Conservation (phyloP, 164 flowering plant species). For the Chimonanthus salicifolius region DNA sequence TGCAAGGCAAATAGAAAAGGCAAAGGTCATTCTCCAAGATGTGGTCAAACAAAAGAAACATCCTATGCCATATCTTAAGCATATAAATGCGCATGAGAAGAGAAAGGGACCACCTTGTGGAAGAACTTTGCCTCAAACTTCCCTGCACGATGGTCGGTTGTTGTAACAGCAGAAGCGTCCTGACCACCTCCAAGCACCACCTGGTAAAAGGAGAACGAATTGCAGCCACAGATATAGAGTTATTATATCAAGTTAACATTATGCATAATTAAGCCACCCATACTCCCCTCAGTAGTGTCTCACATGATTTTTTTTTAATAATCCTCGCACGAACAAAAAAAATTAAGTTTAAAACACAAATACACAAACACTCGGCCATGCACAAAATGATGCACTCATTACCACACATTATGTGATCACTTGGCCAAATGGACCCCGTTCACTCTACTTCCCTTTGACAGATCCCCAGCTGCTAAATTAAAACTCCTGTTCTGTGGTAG, state of each 20-base stretch:
- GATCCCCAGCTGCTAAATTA: too few species aligned
- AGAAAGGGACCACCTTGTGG: slow-evolving; percentile 54
- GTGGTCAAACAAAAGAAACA: background rate
- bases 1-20: slow-evolving; percentile 15
- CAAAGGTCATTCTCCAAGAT: background rate
- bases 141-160: slow-evolving; percentile 96
- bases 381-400: too few species aligned
- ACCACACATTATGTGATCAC: too few species aligned
- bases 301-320: too few species aligned
- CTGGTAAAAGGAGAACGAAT: slow-evolving; percentile 21
- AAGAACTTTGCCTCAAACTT: slow-evolving; percentile 93
- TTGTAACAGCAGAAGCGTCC: slow-evolving; percentile 85
- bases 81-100: background rate
- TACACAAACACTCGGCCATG: too few species aligned
- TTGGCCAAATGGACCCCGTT: too few species aligned
- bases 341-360: too few species aligned
- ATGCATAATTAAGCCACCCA: too few species aligned
- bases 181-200: slow-evolving; percentile 99
- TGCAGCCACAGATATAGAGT: background rate
- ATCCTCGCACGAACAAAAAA: too few species aligned
- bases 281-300: too few species aligned
- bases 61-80: background rate
- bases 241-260: background rate
- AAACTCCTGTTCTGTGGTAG: too few species aligned
- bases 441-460: too few species aligned